phyloP scores from a whole-genome alignment of 2,329 filamentous ascomycete species.

The Sporothrix protearum region DNA sequence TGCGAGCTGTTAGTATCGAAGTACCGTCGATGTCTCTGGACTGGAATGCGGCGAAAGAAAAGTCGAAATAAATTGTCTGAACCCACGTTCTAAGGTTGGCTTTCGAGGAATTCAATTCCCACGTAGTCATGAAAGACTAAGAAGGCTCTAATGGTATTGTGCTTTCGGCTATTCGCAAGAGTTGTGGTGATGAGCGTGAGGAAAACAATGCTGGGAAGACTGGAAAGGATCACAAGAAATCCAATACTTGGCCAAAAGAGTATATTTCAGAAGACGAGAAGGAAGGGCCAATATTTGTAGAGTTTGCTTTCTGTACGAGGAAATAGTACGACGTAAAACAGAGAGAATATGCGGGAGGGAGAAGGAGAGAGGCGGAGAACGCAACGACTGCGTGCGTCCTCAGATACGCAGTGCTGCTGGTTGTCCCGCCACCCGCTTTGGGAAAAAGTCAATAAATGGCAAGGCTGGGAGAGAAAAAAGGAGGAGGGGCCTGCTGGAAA shows the following conservation, averaged over 20 bases:
- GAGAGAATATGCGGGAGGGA: neutral
- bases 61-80: neutral
- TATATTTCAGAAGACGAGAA: neutral
- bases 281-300: neutral
- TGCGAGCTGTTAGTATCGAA: neutral
- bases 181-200: neutral
- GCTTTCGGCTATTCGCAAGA: neutral
- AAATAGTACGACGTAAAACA: neutral
- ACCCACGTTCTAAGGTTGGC: neutral
- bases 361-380: neutral
- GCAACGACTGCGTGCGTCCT: conserved; percentile 3
- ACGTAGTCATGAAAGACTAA: neutral
- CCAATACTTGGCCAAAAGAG: neutral
- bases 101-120: neutral
- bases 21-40: neutral
- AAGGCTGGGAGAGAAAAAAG: conserved; percentile 27
- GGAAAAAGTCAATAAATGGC: conserved; percentile 29
- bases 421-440: conserved; percentile 30
- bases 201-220: no score
- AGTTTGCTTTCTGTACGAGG: neutral
- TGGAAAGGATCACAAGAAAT: neutral
- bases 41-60: conserved; percentile 8
- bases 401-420: conserved; percentile 25
- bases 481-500: neutral
- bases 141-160: neutral